phyloP scores from a whole-genome alignment of 73 alveolate species.

The Paramecium biaurelia region DNA sequence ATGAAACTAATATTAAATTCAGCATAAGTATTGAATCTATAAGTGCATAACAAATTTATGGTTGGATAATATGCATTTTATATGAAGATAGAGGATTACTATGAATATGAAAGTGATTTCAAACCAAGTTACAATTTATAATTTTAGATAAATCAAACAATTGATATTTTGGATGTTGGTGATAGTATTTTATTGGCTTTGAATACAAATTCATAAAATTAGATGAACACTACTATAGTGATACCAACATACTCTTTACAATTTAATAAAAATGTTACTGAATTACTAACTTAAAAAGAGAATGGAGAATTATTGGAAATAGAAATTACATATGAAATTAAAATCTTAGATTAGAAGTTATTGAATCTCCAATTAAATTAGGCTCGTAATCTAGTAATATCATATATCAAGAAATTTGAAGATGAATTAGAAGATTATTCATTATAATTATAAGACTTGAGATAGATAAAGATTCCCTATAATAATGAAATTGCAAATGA shows the following conservation, averaged over 20 bases:
- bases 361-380: background rate
- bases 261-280: background rate
- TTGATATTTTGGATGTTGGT: background rate
- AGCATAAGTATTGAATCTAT: background rate
- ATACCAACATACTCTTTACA: background rate
- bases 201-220: constrained; percentile 15
- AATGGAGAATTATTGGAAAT: background rate
- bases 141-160: background rate
- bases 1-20: background rate
- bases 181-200: background rate
- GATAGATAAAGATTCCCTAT: background rate
- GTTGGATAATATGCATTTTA: constrained; percentile 3
- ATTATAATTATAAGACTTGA: background rate
- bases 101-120: background rate
- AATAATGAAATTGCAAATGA: constrained; percentile 1
- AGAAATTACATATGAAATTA: constrained; percentile 4
- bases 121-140: background rate
- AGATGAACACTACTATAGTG: background rate
- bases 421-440: constrained; percentile 32
- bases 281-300: background rate
- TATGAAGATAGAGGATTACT: constrained; percentile 17
- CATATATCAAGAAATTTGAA: background rate
- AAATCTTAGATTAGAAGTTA: background rate
- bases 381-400: background rate
- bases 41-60: background rate